Base-by-base conservation (phyloP, 1,284 basidiomycete species). In the Erythrobasidium hasegawianum region DNA sequence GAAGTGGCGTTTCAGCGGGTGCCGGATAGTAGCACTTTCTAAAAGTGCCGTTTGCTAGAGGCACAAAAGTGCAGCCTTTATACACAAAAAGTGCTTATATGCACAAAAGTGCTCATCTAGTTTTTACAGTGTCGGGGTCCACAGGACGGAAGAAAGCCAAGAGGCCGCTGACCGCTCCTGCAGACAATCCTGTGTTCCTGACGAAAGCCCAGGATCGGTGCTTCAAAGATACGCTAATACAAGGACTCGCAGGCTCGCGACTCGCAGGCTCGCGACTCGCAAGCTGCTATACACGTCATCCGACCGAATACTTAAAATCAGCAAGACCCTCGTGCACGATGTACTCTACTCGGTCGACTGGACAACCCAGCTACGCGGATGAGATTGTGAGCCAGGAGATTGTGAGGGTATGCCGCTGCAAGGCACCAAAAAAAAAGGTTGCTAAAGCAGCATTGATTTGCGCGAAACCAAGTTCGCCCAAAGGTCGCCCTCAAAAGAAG, bases 211-310 rank as follows among this genome's bases (percentile, higher is more conserved):
- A 41, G 40, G 40, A 41, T 41, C 40, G 40, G 40, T 41, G 40
- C 40, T 41, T 41, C 40, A 41, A 41, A 41, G 40, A 41, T 41
- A 41, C 40, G 40, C 40, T 41, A 41, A 41, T 41, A 41, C 40
- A 41, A 41, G n/a, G 40, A n/a, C 40, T 41, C 40, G 40, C 40
- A 41, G 40, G 40, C 40, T 41, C 40, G n/a, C n/a, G n/a, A n/a
- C n/a, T n/a, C n/a, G n/a, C n/a, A n/a, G n/a, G n/a, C n/a, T n/a
- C n/a, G n/a, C 40, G n/a, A 41, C 40, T 41, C 40, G 40, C 40
- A 41, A 41, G 40, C 40, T 41, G 40, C 40, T 41, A 41, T n/a
- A 41, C 40, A 41, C 40, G n/a, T 10, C 40, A 41, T 41, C 40
- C 40, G 40, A 41, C 40, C 40, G 40, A 41, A 41, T 41, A 41